These are phyloP conservation scores for Candida saitoana DNA, from an alignment of 805 yeast species.

Conservation along the genomic window DNA sequence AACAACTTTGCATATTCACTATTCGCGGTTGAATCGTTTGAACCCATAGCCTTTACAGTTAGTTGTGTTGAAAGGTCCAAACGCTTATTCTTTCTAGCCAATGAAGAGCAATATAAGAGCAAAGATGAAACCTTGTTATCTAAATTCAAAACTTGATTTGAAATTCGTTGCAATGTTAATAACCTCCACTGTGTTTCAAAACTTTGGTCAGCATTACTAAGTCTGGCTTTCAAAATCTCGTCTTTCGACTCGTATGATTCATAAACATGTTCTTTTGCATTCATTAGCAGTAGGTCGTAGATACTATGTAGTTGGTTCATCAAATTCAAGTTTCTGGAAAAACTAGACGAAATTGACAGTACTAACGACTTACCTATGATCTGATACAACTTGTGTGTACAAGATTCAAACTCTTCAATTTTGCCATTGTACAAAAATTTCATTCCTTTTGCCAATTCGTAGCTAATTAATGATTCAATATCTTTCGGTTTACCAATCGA, in stretches of 20 bases:
- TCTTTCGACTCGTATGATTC: conserved; percentile 4
- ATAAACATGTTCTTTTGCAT: conserved; percentile 10
- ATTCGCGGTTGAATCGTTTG: conserved; percentile 46
- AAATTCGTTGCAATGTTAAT: conserved; percentile 56
- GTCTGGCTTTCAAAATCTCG: conserved; percentile 24
- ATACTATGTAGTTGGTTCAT: conserved; percentile 36
- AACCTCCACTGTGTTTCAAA: conserved; percentile 60
- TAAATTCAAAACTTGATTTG: conserved; percentile 17
- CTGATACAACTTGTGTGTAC: conserved; percentile 49
- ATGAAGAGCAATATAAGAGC: conserved; percentile 55
- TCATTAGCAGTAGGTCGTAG: conserved; percentile 30
- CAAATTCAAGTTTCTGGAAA: conserved; percentile 31
- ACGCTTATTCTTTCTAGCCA: conserved; percentile 65
- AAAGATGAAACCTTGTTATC: conserved; percentile 43
- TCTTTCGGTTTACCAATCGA: conserved; percentile 35
- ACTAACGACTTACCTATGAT: conserved; percentile 59
- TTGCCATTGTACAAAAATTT: conserved; percentile 38
- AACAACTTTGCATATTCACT: conserved; percentile 75
- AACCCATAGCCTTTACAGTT: conserved; percentile 55
- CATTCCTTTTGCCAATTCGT: conserved; percentile 64
- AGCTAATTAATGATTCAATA: conserved; percentile 53
- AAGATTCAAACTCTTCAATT: conserved; percentile 26
- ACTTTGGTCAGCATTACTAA: conserved; percentile 34
- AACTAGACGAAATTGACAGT: conserved; percentile 33
- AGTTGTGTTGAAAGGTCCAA: conserved; percentile 69